These are phyloP conservation scores for Hortiboletus campestris DNA, from an alignment of 768 basidiomycete species.

Conservation along the genomic window DNA sequence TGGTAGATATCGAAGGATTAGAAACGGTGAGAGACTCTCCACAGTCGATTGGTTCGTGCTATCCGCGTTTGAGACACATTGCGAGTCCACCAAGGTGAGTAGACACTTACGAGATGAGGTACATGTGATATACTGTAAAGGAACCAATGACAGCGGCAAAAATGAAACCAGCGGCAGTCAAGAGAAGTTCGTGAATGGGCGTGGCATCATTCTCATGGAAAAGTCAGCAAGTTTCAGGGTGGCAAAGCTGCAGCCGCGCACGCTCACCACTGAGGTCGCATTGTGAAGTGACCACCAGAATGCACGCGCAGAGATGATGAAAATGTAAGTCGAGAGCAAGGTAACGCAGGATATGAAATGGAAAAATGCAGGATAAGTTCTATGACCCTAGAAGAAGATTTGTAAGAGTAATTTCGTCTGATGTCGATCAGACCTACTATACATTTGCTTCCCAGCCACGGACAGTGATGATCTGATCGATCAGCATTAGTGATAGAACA, in stretches of 20 bases:
- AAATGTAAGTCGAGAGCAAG: conserved; percentile 60
- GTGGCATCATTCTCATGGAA: conserved; percentile 55
- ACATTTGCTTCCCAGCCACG: conserved; percentile 77
- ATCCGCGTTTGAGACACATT: background rate
- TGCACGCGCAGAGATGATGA: conserved; percentile 48
- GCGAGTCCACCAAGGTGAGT: background rate
- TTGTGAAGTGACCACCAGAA: conserved; percentile 67
- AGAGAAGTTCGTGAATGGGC: conserved; percentile 68
- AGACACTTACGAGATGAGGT: conserved; percentile 63
- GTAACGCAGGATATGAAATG: conserved; percentile 71
- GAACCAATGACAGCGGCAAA: conserved; percentile 70
- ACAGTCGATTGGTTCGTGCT: conserved; percentile 88
- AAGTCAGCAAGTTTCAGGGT: conserved; percentile 1
- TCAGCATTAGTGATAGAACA: conserved; percentile 4
- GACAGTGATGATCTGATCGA: conserved; percentile 77
- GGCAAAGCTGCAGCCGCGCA: background rate
- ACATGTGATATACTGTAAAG: conserved; percentile 74
- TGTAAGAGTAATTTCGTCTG: background rate
- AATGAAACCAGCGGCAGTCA: conserved; percentile 57
- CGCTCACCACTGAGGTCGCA: conserved; percentile 58
- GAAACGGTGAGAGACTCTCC: conserved; percentile 72
- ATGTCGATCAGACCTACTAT: conserved; percentile 47
- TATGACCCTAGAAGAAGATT: conserved; percentile 55
- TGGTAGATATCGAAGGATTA: conserved; percentile 70
- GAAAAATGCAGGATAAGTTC: conserved; percentile 81